Conservation (phyloP, 257 asterid species). For the Hygrophila difformis region DNA sequence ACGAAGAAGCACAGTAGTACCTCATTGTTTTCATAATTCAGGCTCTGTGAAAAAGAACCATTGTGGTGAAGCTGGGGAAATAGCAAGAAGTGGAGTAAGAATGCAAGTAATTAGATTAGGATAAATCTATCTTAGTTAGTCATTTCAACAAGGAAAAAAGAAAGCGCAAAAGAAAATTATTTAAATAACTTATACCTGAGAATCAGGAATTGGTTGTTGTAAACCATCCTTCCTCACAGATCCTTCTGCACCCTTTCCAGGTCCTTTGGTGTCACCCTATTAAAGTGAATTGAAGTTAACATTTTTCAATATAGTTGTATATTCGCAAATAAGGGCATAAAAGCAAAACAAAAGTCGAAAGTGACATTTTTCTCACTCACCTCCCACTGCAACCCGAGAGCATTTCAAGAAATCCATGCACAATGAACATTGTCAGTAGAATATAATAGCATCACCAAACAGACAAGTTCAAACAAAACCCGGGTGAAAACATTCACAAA, state of each 20-base stretch:
- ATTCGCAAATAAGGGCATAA: neutral
- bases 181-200: constrained; percentile 31
- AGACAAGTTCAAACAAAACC: neutral
- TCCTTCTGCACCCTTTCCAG: constrained; percentile 54
- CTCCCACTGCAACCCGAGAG: constrained; percentile 50
- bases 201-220: constrained; percentile 36
- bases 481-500: neutral
- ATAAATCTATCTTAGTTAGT: too few species aligned
- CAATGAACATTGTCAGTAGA: constrained; percentile 17
- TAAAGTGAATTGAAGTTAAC: neutral
- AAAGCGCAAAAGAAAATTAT: neutral
- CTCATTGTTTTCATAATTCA: constrained; percentile 36
- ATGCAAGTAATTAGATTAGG: neutral
- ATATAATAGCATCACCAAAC: constrained; percentile 3
- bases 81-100: neutral
- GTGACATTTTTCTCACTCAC: constrained; percentile 24
- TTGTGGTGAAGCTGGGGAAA: constrained; percentile 40
- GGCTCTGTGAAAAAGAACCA: constrained; percentile 51
- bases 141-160: neutral
- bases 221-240: constrained; percentile 45
- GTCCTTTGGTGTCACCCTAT: constrained; percentile 75
- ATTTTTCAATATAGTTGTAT: neutral
- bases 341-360: neutral
- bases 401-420: neutral
- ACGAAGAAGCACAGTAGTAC: constrained; percentile 10